Percentiles rank a stretch among this genome's conserved stretches.
Evolutionary conservation across 2,329 filamentous ascomycete species (phyloP).

Genomic region (Nemania diffusa): DNA sequence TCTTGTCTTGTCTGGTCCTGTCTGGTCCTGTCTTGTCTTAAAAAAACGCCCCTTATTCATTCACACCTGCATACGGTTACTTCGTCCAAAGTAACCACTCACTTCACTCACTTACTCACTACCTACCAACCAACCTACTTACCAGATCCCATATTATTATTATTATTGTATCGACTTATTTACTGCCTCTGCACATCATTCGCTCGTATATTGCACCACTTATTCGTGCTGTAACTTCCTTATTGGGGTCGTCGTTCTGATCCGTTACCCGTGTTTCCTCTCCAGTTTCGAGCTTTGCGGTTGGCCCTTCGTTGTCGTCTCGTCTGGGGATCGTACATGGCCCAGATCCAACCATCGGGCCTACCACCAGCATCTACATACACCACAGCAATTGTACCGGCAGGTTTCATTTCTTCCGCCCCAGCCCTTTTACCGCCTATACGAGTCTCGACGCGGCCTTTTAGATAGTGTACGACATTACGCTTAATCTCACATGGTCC

Average conservation of each 20-base stretch:
- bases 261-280: constrained; percentile 40
- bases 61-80: constrained; percentile 37
- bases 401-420: constrained; percentile 50
- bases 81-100: constrained; percentile 42
- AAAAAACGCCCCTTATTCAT: constrained; percentile 23
- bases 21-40: constrained; percentile 12
- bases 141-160: constrained; percentile 40
- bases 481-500: constrained; percentile 37
- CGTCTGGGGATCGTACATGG: constrained; percentile 43
- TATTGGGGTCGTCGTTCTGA: constrained; percentile 34
- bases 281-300: constrained; percentile 40
- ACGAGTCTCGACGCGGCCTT: constrained; percentile 47
- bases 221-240: constrained; percentile 46
- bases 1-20: constrained; percentile 11
- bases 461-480: constrained; percentile 34
- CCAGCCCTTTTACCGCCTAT: constrained; percentile 48
- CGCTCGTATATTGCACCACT: constrained; percentile 44
- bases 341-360: constrained; percentile 46
- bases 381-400: constrained; percentile 44
- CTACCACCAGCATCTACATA: constrained; percentile 39
- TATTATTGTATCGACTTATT: constrained; percentile 37
- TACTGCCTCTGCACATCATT: constrained; percentile 38
- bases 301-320: constrained; percentile 41
- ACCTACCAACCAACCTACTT: neutral
- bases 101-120: constrained; percentile 25